phyloP scores from a whole-genome alignment of 148 eudicot species.

The Salicornia ramosissima region DNA sequence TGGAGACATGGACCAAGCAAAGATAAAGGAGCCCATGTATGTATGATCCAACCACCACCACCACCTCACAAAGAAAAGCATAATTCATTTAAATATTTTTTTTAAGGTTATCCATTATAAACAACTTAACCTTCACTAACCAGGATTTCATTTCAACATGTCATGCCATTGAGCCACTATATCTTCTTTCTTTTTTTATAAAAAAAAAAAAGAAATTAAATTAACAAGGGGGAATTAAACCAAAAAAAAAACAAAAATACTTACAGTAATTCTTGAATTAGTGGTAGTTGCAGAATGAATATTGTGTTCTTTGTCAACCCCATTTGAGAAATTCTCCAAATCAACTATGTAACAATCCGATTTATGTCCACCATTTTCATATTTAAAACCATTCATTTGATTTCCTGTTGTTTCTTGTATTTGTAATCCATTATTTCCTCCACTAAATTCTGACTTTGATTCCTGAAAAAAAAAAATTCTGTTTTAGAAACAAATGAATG shows the following conservation, averaged over 20 bases:
- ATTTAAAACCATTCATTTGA: conserved; percentile 30
- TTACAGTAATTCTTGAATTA: conserved; percentile 61
- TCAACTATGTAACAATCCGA: conserved; percentile 60
- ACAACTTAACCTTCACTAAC: neutral
- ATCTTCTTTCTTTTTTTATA: no score
- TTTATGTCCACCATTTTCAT: conserved; percentile 23
- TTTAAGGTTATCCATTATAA: neutral
- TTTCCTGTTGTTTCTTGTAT: conserved; percentile 18
- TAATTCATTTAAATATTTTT: neutral
- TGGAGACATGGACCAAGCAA: neutral
- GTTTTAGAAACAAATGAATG: neutral
- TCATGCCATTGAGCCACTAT: neutral
- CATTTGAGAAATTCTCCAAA: conserved; percentile 47
- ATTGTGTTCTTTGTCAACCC: conserved; percentile 37
- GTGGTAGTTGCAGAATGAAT: conserved; percentile 11
- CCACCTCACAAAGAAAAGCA: neutral
- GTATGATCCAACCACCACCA: conserved; percentile 6
- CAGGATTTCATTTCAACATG: neutral
- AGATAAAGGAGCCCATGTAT: neutral
- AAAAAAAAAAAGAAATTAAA: neutral
- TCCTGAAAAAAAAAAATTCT: conserved; percentile 14
- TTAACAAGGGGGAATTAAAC: no score
- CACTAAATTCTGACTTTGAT: conserved; percentile 17
- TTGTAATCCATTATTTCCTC: conserved; percentile 22
- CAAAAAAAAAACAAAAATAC: conserved; percentile 10